These are phyloP conservation scores for Fraxinus anomala DNA, from an alignment of 257 asterid species.

Conservation along the genomic window DNA sequence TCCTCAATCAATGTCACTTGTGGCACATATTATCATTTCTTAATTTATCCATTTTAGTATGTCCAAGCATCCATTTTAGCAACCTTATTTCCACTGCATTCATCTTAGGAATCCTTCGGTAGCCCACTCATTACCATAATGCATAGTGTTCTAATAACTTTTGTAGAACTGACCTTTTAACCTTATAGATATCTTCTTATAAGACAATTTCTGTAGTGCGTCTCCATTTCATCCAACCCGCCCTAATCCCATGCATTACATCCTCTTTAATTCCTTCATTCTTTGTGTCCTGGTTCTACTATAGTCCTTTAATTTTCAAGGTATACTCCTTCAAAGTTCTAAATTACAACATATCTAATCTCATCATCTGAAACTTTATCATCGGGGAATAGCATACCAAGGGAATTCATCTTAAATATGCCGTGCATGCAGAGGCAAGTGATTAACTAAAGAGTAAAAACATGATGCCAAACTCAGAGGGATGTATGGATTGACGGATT, in stretches of 20 bases:
- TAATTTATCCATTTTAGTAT: background rate
- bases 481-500: background rate
- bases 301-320: background rate
- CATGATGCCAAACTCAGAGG: background rate
- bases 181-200: background rate
- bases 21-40: background rate
- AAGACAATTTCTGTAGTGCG: background rate
- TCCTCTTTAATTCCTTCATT: background rate
- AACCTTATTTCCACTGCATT: background rate
- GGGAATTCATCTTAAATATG: background rate
- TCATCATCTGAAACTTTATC: background rate
- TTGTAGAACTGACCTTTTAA: background rate
- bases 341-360: background rate
- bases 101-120: background rate
- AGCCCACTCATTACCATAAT: background rate
- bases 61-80: background rate
- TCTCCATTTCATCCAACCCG: background rate
- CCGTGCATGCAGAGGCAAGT: background rate
- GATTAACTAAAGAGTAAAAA: conserved; percentile 12
- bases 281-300: background rate
- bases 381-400: background rate
- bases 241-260: background rate
- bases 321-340: background rate
- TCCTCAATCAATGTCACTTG: background rate
- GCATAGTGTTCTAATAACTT: background rate